Base-by-base conservation (phyloP, 2,329 filamentous ascomycete genomes). In the Tolypocladium album region DNA sequence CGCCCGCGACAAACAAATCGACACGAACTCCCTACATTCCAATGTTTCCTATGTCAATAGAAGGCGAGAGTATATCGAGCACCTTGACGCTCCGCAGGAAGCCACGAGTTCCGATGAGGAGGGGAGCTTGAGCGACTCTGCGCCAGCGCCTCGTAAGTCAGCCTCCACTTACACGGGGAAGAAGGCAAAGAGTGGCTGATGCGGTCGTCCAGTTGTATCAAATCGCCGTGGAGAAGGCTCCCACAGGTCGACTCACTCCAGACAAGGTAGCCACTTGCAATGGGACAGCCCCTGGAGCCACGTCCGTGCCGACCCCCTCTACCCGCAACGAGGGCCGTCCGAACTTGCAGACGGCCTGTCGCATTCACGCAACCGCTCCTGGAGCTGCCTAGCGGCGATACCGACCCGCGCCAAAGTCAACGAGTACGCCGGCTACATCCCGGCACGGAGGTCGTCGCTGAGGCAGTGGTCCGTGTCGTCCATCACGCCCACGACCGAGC, bases 391-490 rank as follows among this genome's bases (percentile, higher is more conserved):
- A 55, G 36, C 57, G 58, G 40, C 58, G 43, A 47, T 24, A 7
- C 59, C 56, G 17, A 34, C 34, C 15, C 58, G 57, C 22, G 27
- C 57, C 38, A 22, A 3, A 7, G 15, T 62, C 31, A 43, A 61
- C 22, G 61, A 61, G 17, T 24, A 60, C 13, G 31, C 58, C 2
- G 60, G 58, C n/a, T 52, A 59, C 42, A 42, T 61, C 8, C 60
- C 63, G 7, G 42, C 55, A 12, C 57, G 62, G 12, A 59, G 20
- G 4, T 62, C 59, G 13, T 62, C 63, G 2, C 63, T 72, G 22
- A 70, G 72, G 11, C 72, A 74, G 22, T 76, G 71, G 70, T 79
- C 78, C 5, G 67, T 75, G 12, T 75, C 76, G 3, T 80, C 77
- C 0, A 69, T 75, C 11, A 76, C 76, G 4, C 74, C 72, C 15